These are phyloP conservation scores for Boletus insuetus DNA, from an alignment of 768 basidiomycete species.

Conservation along the genomic window DNA sequence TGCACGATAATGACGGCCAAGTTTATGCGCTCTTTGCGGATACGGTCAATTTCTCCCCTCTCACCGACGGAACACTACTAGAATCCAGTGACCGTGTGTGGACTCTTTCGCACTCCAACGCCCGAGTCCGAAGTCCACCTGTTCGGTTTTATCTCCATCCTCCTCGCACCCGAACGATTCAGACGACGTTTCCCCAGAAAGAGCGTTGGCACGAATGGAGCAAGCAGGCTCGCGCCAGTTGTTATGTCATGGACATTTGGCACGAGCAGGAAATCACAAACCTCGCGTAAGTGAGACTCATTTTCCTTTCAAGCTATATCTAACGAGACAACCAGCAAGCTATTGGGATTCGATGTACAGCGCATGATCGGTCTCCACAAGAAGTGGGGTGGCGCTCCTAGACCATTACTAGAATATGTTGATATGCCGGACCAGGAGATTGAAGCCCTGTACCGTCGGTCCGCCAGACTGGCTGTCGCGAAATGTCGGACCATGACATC, in stretches of 20 bases:
- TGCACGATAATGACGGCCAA: not conserved
- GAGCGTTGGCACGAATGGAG: not conserved
- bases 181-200: not conserved
- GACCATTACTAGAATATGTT: not conserved
- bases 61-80: not conserved
- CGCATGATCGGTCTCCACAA: not conserved
- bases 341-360: not conserved
- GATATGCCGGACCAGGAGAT: not conserved
- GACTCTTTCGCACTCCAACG: not conserved
- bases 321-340: not conserved
- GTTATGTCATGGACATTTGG: constrained; percentile 4
- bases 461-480: not conserved
- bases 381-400: not conserved
- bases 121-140: not conserved
- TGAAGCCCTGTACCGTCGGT: not conserved
- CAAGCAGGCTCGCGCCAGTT: not conserved
- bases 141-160: not conserved
- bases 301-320: not conserved
- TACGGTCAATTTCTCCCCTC: not conserved
- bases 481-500: not conserved
- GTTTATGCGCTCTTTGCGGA: not conserved
- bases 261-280: not conserved
- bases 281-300: not conserved
- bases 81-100: not conserved
- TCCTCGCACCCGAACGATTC: not conserved